Conservation (phyloP, 169 alveolate genomes). For the Cryptosporidium tyzzeri region DNA sequence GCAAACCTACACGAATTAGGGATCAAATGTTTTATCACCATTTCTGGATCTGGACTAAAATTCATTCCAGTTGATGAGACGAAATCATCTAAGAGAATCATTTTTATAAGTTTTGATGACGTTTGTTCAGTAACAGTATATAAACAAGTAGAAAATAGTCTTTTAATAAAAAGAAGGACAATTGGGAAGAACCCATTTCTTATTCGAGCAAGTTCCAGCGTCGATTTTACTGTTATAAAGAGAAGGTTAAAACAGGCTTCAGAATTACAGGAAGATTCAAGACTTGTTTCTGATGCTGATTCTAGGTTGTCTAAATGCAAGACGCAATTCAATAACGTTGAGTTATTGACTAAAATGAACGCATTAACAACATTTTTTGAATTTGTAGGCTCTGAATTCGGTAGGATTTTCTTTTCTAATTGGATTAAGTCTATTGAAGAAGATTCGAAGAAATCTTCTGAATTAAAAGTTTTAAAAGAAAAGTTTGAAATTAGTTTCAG, state of each 20-base stretch:
- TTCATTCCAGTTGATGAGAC: neutral
- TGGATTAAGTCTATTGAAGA: neutral
- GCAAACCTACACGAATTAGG: conserved; percentile 26
- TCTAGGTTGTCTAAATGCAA: neutral
- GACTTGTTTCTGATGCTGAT: conserved; percentile 61
- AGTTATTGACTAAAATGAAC: neutral
- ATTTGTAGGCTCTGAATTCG: neutral
- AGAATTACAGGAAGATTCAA: conserved; percentile 30
- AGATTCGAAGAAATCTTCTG: neutral
- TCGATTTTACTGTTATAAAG: neutral
- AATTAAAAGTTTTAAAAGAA: too few species aligned
- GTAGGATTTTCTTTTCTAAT: neutral
- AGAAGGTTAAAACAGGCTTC: conserved; percentile 6
- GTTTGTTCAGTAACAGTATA: conserved; percentile 10
- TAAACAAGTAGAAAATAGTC: conserved; percentile 7
- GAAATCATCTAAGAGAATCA: neutral
- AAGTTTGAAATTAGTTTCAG: neutral
- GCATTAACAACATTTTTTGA: neutral
- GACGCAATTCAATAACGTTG: neutral
- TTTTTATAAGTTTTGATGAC: conserved; percentile 20
- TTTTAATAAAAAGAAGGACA: conserved; percentile 41
- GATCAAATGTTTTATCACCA: conserved; percentile 1
- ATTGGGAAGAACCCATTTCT: conserved; percentile 29
- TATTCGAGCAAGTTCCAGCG: conserved; percentile 4
- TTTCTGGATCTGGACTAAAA: conserved; percentile 10